Percentiles rank a stretch among this genome's conserved stretches.
phyloP scores from a whole-genome alignment of 345 rosid genomes.

The Angophora floribunda region DNA sequence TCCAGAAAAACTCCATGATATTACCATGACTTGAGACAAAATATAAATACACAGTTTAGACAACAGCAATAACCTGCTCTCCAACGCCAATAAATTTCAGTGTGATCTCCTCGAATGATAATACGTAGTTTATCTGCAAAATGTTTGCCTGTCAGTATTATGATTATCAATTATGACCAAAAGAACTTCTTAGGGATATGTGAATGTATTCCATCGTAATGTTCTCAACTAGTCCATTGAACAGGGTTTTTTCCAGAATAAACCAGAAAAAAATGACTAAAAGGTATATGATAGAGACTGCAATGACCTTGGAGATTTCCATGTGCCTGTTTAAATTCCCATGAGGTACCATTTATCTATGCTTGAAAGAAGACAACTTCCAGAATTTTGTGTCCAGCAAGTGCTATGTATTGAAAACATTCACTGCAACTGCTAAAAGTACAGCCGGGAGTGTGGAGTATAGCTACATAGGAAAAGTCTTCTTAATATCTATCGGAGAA shows the following conservation, averaged over 20 bases:
- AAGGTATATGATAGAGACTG: neutral
- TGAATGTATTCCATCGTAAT: neutral
- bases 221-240: neutral
- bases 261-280: neutral
- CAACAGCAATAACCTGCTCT: constrained; percentile 50
- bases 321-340: neutral
- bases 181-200: neutral
- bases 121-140: constrained; percentile 70
- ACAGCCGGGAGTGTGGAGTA: neutral
- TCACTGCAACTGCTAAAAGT: neutral
- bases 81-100: constrained; percentile 80
- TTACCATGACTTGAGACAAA: neutral
- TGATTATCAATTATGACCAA: neutral
- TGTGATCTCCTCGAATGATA: constrained; percentile 95
- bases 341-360: neutral
- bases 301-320: neutral
- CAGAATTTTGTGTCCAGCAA: neutral
- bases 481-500: neutral
- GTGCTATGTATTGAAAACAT: neutral
- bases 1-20: neutral
- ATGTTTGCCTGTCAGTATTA: constrained; percentile 4
- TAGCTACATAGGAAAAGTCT: neutral
- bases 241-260: neutral
- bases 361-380: neutral
- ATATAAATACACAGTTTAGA: neutral